A percentile compares a stretch with the other conserved stretches of the same genome.
phyloP scores from a whole-genome alignment of 2,329 filamentous ascomycete genomes.

The Sporothrix brunneoviolacea region DNA sequence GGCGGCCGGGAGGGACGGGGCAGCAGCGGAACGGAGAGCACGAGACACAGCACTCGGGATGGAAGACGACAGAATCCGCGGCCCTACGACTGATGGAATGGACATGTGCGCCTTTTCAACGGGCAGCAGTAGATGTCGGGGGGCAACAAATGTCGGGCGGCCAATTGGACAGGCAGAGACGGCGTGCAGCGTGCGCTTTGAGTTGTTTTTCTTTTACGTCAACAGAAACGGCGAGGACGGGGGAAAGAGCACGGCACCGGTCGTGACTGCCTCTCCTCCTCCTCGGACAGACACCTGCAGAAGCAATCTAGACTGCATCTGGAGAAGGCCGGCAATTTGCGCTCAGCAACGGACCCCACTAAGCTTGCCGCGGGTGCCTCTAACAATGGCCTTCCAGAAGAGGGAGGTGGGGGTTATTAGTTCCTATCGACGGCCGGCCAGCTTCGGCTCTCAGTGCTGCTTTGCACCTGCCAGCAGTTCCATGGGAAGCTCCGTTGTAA shows the following conservation, averaged over 20 bases:
- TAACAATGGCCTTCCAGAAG: slow-evolving; percentile 5
- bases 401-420: slow-evolving; percentile 4
- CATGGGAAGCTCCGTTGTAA: too few species aligned
- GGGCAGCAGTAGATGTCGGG: background rate
- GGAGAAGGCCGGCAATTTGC: too few species aligned
- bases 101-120: slow-evolving; percentile 3
- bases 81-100: slow-evolving; percentile 1
- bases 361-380: background rate
- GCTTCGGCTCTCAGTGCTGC: background rate
- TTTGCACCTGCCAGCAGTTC: background rate
- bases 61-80: slow-evolving; percentile 4
- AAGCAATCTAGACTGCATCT: too few species aligned
- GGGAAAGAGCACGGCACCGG: too few species aligned
- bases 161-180: too few species aligned
- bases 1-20: background rate
- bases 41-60: slow-evolving; percentile 7
- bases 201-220: too few species aligned
- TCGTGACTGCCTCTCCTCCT: too few species aligned
- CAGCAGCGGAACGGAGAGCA: background rate
- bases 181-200: too few species aligned
- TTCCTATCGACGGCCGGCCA: too few species aligned
- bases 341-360: too few species aligned
- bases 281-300: too few species aligned
- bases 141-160: background rate
- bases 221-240: too few species aligned